Evolutionary conservation across 225 moss, liverwort and hornwort species (phyloP).

Genomic region (Rhytidiadelphus loreus): DNA sequence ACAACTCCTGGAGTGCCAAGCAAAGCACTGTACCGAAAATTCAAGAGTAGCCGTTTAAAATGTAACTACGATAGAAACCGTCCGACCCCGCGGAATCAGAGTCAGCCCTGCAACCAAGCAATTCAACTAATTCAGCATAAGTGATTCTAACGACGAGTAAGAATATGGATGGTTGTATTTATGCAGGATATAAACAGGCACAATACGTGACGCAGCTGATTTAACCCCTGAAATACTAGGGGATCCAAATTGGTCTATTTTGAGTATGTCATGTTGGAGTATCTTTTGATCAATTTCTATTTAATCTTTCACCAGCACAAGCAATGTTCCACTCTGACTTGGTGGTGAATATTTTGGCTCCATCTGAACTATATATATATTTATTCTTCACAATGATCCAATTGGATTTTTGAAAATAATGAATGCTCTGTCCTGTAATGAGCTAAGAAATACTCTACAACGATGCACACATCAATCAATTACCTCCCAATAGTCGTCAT

Average conservation of each 20-base stretch:
- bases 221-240: background rate
- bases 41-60: too few relatives aligned
- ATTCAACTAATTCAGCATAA: background rate
- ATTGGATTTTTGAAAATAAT: background rate
- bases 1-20: too few relatives aligned
- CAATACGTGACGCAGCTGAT: background rate
- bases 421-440: background rate
- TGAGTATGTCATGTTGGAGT: background rate
- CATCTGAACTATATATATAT: too few relatives aligned
- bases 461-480: background rate
- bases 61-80: too few relatives aligned
- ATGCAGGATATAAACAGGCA: too few relatives aligned
- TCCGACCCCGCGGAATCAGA: too few relatives aligned
- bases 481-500: too few relatives aligned
- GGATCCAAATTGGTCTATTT: too few relatives aligned
- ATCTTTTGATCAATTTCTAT: background rate
- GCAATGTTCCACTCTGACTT: too few relatives aligned
- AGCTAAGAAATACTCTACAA: background rate
- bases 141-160: too few relatives aligned
- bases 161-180: too few relatives aligned
- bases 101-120: background rate
- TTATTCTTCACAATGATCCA: background rate
- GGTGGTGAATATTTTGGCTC: background rate
- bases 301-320: background rate
- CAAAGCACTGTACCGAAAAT: too few relatives aligned